These are phyloP conservation scores for Petunia axillaris DNA, from an alignment of 257 asterid genomes.

Conservation along the genomic window DNA sequence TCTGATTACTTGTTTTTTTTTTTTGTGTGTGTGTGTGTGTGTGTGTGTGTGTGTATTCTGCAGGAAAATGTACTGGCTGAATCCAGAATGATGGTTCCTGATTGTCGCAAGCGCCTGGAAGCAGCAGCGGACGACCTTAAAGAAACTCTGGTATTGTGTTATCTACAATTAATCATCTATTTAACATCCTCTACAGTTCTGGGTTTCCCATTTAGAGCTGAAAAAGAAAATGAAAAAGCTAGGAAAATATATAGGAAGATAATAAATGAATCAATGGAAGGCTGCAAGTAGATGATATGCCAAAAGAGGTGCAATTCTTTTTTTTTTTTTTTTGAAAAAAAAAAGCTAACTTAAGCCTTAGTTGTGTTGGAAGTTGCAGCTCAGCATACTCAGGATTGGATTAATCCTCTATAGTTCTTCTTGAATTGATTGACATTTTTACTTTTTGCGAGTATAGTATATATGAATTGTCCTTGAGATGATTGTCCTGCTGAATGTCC, in stretches of 20 bases:
- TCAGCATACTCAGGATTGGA: background rate
- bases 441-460: background rate
- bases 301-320: background rate
- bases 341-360: background rate
- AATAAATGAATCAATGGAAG: background rate
- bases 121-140: constrained; percentile 76
- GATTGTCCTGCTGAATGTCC: background rate
- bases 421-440: background rate
- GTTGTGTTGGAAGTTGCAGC: background rate
- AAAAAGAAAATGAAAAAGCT: background rate
- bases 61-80: constrained; percentile 93
- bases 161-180: background rate
- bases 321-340: background rate
- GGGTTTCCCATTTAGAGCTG: background rate
- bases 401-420: background rate
- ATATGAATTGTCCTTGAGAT: background rate
- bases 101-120: constrained; percentile 84
- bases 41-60: constrained; percentile 22
- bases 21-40: background rate
- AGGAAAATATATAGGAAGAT: background rate
- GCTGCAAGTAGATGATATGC: background rate
- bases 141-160: constrained; percentile 60
- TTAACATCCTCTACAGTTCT: background rate
- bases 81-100: constrained; percentile 97
- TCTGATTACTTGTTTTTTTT: background rate